A percentile compares a stretch with the other conserved stretches of the same genome.
Evolutionary conservation across 495 filamentous ascomycete genomes (phyloP).

Genomic region (Apodospora peruviana): DNA sequence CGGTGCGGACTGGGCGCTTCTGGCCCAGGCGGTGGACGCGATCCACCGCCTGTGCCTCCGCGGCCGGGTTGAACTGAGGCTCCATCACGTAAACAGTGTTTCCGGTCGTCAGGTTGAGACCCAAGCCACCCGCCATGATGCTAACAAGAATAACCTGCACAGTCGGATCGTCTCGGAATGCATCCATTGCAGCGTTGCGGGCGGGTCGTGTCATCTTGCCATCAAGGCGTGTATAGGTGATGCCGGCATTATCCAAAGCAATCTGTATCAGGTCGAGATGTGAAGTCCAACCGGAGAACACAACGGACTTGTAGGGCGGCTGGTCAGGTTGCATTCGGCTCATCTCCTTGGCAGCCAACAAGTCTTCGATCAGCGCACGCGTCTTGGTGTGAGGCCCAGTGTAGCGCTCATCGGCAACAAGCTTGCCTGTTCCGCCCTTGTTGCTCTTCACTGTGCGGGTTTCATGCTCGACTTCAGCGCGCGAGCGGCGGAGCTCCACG

Average conservation of each 20-base stretch:
- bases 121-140: conserved; percentile 86
- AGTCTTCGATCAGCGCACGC: conserved; percentile 62
- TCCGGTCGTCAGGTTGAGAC: conserved; percentile 82
- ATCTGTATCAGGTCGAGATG: conserved; percentile 91
- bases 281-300: conserved; percentile 91
- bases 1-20: conserved; percentile 71
- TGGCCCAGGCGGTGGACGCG: conserved; percentile 92
- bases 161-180: conserved; percentile 65
- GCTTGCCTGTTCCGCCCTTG: conserved; percentile 43
- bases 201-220: conserved; percentile 74
- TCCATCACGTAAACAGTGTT: conserved; percentile 95
- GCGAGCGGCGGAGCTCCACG: conserved; percentile 61
- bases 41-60: conserved; percentile 90
- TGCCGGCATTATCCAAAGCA: conserved; percentile 61
- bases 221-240: conserved; percentile 76
- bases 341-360: conserved; percentile 54
- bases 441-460: conserved; percentile 28
- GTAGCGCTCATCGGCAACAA: conserved; percentile 63
- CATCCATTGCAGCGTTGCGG: conserved; percentile 64
- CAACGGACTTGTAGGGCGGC: conserved; percentile 76
- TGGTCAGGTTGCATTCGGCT: conserved; percentile 53
- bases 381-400: conserved; percentile 88
- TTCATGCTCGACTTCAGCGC: conserved; percentile 55
- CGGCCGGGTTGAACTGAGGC: conserved; percentile 93
- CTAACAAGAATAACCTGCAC: conserved; percentile 83